Evolutionary conservation across 2,329 filamentous ascomycete species (phyloP), one percentile per base, ranked within the genome.

Genomic region (Beauveria sp.): DNA sequence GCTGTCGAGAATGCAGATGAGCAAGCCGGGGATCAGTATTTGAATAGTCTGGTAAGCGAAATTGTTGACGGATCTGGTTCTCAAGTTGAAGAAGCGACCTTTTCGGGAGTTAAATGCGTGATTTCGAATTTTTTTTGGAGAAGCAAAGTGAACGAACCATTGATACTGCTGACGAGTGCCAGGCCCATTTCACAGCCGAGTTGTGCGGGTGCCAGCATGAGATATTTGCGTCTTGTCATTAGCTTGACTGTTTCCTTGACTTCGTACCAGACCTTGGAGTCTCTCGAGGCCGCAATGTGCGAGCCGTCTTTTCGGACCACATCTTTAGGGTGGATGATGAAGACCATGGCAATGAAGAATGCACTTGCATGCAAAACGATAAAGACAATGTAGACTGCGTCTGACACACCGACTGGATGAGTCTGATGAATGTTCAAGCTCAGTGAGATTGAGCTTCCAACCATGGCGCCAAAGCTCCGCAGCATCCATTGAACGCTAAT

Each of bases 401-500:
- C 14, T 3, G 46, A 48, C 9, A 48, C 46, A 9, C 46, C 46
- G 3, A 18, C 24, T 6, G 61, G 59, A 10, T 46, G 28, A 2
- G 59, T 56, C 37, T 63, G 20, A 28, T 63, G 26, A 20, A 61
- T 41, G 22, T 62, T 64, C 4, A 61, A 10, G 46, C 53, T 50
- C 12, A 63, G 46, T 10, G 61, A 57, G 16, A 64, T 60, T 30
- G 59, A 44, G 18, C 56, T 60, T 18, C 63, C 62, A 18, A 64
- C 62, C 18, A 60, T 50, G 41, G 61, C 56, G 24, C 61, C 59
- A 10, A 57, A 7, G 12, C 51, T 51, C n/a, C 55, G 54, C 24
- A 65, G 50, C 47, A 55, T 55, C 56, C 58, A 63, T 40, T 62
- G 56, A 2, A 61, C 56, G 48, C 55, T 59, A 26, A 64, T 61